Percentiles rank a stretch among this genome's conserved stretches.
phyloP scores from a whole-genome alignment of 345 rosid species.

The Bruguiera gymnorhiza region DNA sequence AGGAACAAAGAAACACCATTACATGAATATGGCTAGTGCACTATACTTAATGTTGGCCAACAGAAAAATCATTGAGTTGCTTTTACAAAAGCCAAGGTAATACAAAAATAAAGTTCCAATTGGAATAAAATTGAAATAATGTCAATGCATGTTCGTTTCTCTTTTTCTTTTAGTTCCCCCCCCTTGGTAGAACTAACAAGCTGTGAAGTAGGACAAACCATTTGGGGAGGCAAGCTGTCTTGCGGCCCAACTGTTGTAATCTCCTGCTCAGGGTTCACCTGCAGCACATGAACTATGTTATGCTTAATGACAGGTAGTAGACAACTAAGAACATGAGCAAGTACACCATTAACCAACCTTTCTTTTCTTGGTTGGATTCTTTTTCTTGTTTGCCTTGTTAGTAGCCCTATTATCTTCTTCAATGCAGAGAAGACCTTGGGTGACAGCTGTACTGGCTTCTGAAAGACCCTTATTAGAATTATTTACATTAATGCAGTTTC shows the following conservation, averaged over 20 bases:
- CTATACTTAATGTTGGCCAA: not conserved
- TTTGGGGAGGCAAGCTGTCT: slow-evolving; percentile 62
- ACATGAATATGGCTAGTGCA: not conserved
- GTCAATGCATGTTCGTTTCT: not conserved
- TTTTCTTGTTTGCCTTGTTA: slow-evolving; percentile 53
- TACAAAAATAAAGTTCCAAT: not conserved
- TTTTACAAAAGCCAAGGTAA: not conserved
- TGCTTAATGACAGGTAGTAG: not conserved
- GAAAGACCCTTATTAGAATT: slow-evolving; percentile 49
- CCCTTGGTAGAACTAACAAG: not conserved
- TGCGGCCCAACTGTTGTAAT: slow-evolving; percentile 45
- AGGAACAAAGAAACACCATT: not conserved
- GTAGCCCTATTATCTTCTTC: slow-evolving; percentile 52
- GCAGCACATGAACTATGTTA: slow-evolving; percentile 17
- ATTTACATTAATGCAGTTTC: slow-evolving; percentile 48
- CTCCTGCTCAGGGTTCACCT: slow-evolving; percentile 64
- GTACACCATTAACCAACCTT: slow-evolving; percentile 39
- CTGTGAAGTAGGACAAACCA: slow-evolving; percentile 39
- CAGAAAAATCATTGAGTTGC: not conserved
- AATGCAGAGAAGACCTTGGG: slow-evolving; percentile 51
- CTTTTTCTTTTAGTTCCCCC: not conserved
- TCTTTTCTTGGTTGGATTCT: slow-evolving; percentile 61
- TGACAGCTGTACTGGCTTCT: slow-evolving; percentile 44
- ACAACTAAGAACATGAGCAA: not conserved
- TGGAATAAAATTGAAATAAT: not conserved